Percentiles rank a stretch among this genome's conserved stretches.
phyloP scores from a whole-genome alignment of 1,284 basidiomycete genomes.

The Naganishia sp. region DNA sequence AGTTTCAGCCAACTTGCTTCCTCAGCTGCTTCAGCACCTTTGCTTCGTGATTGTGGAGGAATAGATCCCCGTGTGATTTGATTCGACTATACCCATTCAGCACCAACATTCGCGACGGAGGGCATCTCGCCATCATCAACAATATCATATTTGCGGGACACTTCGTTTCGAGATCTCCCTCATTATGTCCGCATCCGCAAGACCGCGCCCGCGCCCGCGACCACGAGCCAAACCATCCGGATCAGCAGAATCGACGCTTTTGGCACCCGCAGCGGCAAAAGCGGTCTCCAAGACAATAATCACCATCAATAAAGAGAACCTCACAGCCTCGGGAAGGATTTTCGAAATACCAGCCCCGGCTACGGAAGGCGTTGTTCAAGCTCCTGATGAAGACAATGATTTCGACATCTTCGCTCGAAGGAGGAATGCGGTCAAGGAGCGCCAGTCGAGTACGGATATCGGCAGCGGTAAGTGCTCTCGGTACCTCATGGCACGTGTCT shows the following conservation, averaged over 20 bases:
- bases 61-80: not conserved
- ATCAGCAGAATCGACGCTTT: slow-evolving; percentile 14
- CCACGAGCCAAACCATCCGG: slow-evolving; percentile 16
- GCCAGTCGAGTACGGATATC: not conserved
- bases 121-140: too few relatives aligned
- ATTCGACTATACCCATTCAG: not conserved
- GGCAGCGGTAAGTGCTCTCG: slow-evolving; percentile 4
- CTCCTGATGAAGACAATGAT: slow-evolving; percentile 1
- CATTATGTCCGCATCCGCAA: slow-evolving; percentile 23
- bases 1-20: too few relatives aligned
- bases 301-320: slow-evolving; percentile 5
- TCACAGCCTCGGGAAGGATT: slow-evolving; percentile 2
- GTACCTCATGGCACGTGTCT: not conserved
- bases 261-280: not conserved
- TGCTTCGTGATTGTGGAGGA: too few relatives aligned
- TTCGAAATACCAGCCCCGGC: not conserved
- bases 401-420: slow-evolving; percentile 19
- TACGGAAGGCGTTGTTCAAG: not conserved
- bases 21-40: too few relatives aligned
- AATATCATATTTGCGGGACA: too few relatives aligned
- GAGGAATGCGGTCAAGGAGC: not conserved
- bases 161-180: not conserved
- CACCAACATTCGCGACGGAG: too few relatives aligned
- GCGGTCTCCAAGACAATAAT: slow-evolving; percentile 11
- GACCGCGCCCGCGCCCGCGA: slow-evolving; percentile 17